phyloP scores from a whole-genome alignment of 352 stramenopile species.

The Bremia lactucae region DNA sequence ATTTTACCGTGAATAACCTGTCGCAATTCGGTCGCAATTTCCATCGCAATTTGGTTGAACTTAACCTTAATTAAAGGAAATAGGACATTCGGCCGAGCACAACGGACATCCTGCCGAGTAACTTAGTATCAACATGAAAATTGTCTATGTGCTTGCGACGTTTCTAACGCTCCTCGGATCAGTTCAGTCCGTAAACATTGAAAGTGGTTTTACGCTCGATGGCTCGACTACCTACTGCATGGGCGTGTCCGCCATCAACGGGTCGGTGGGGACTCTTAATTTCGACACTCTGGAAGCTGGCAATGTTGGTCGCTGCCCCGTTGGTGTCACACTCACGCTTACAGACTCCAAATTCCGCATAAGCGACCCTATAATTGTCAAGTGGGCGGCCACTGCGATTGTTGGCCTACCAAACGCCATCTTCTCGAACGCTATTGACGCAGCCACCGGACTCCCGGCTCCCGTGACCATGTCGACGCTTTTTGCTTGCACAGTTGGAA shows the following conservation, averaged over 20 bases:
- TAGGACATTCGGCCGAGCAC: no score
- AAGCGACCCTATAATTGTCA: slow-evolving; percentile 38
- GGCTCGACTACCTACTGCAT: slow-evolving; percentile 67
- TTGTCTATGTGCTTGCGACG: slow-evolving; percentile 7
- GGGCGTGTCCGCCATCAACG: slow-evolving; percentile 20
- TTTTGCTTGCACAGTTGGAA: slow-evolving; percentile 48
- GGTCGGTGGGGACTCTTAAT: slow-evolving; percentile 18
- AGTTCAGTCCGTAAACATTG: slow-evolving; percentile 26
- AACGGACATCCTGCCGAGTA: no score
- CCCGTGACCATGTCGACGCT: slow-evolving; percentile 33
- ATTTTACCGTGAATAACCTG: no score
- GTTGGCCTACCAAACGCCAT: slow-evolving; percentile 29
- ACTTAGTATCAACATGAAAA: slow-evolving; percentile 21
- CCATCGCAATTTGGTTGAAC: no score
- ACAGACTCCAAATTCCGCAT: slow-evolving; percentile 33
- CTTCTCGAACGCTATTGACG: slow-evolving; percentile 58
- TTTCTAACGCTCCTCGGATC: slow-evolving; percentile 8
- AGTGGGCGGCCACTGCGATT: slow-evolving; percentile 34
- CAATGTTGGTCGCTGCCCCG: slow-evolving; percentile 47
- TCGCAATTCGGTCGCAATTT: no score
- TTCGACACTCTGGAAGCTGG: slow-evolving; percentile 35
- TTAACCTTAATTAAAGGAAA: no score
- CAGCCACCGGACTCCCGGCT: slow-evolving; percentile 19
- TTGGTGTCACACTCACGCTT: slow-evolving; percentile 35
- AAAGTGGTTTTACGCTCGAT: slow-evolving; percentile 52